Percentiles rank a stretch among this genome's conserved stretches.
Conservation (phyloP, 208 protist genomes). For the Novymonas esmeraldas region DNA sequence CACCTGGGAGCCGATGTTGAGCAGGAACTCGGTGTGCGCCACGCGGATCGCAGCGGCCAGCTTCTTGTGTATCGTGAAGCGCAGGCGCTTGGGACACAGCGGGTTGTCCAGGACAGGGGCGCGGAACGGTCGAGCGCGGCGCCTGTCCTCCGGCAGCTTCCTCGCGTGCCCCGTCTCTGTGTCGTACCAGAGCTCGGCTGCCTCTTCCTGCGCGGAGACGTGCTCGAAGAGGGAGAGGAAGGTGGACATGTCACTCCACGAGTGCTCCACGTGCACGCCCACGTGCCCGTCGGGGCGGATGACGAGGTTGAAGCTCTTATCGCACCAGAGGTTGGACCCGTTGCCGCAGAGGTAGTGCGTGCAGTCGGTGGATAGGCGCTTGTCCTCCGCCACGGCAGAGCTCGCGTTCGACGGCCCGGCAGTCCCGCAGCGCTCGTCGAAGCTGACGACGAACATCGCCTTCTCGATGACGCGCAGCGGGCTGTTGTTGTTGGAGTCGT, state of each 20-base stretch:
- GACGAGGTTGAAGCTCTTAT: constrained; percentile 86
- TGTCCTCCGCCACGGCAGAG: constrained; percentile 15
- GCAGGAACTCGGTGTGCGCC: constrained; percentile 44
- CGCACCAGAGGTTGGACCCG: constrained; percentile 73
- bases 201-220: constrained; percentile 54
- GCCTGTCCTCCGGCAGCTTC: constrained; percentile 40
- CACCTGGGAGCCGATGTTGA: constrained; percentile 48
- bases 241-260: constrained; percentile 74
- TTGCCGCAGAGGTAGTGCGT: constrained; percentile 66
- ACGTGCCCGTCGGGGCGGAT: constrained; percentile 52
- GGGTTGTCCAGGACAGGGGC: constrained; percentile 21
- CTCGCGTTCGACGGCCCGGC: constrained; percentile 6
- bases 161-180: constrained; percentile 43
- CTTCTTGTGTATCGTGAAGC: constrained; percentile 65
- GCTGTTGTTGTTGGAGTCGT: constrained; percentile 70
- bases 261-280: constrained; percentile 83
- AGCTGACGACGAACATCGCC: constrained; percentile 78
- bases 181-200: constrained; percentile 47
- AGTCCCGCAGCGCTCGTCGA: constrained; percentile 57
- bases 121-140: constrained; percentile 14
- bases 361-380: constrained; percentile 38
- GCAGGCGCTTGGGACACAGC: constrained; percentile 52
- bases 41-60: constrained; percentile 43
- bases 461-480: constrained; percentile 73
- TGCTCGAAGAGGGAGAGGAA: constrained; percentile 66